Evolutionary conservation across 1,284 basidiomycete species (phyloP).

Genomic region (Pyrrhoderma noxium): DNA sequence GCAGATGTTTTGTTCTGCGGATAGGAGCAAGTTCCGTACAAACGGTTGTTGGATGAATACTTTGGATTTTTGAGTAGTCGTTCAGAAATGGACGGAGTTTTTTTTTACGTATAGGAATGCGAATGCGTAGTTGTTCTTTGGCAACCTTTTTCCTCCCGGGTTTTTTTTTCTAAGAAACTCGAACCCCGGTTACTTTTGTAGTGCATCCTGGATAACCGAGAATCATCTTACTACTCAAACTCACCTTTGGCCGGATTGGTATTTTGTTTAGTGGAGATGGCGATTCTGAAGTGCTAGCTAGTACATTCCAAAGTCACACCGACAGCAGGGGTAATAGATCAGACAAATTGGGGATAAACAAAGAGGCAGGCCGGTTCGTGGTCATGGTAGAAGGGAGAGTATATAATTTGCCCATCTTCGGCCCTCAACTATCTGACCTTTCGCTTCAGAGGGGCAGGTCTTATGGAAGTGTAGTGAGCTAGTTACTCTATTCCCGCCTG

Average conservation of each 20-base stretch:
- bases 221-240: conserved; percentile 5
- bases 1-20: no score
- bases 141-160: conserved; percentile 2
- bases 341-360: conserved; percentile 4
- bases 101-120: neutral
- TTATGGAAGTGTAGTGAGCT: no score
- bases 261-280: neutral
- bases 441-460: no score
- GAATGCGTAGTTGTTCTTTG: conserved; percentile 2
- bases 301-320: conserved; percentile 10
- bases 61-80: no score
- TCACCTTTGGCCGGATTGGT: conserved; percentile 1
- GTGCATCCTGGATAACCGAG: conserved; percentile 14
- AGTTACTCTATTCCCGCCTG: neutral
- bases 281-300: conserved; percentile 13
- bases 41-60: no score
- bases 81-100: no score
- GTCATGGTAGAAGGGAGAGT: no score
- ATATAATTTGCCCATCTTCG: no score
- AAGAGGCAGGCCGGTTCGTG: conserved; percentile 1
- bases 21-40: neutral
- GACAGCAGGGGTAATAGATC: conserved; percentile 1
- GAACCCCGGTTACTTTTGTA: conserved; percentile 14
- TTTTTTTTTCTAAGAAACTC: neutral
- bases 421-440: no score